These are phyloP conservation scores for Chaetomiaceae sp. DNA, from an alignment of 2,329 filamentous ascomycete species.

Conservation along the genomic window DNA sequence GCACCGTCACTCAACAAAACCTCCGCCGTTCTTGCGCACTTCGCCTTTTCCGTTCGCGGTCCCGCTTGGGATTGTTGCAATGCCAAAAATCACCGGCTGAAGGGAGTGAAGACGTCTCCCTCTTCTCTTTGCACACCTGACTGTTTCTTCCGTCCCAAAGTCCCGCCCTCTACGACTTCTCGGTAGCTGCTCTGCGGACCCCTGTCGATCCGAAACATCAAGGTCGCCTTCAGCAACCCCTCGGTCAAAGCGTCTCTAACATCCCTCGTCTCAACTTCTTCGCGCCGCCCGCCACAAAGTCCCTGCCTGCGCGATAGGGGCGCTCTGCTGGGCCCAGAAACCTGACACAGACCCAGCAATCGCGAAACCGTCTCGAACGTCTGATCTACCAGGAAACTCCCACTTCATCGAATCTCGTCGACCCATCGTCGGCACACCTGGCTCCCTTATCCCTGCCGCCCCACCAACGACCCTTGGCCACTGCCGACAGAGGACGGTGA, in stretches of 20 bases:
- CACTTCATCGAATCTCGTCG: slow-evolving; percentile 10
- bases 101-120: neutral
- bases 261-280: slow-evolving; percentile 40
- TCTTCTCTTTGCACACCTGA: neutral
- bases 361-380: slow-evolving; percentile 46
- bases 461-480: slow-evolving; percentile 5
- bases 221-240: slow-evolving; percentile 32
- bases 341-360: slow-evolving; percentile 37
- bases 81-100: neutral
- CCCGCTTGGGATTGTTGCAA: neutral
- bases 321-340: slow-evolving; percentile 25
- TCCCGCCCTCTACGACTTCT: neutral
- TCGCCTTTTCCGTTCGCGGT: slow-evolving; percentile 8
- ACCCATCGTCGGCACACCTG: slow-evolving; percentile 4
- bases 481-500: neutral
- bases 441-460: slow-evolving; percentile 1
- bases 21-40: slow-evolving; percentile 4
- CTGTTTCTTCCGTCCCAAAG: neutral
- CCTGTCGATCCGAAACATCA: slow-evolving; percentile 39
- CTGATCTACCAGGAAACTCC: slow-evolving; percentile 36
- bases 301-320: slow-evolving; percentile 30
- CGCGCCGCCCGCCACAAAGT: slow-evolving; percentile 28
- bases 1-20: neutral
- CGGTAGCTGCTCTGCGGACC: slow-evolving; percentile 16
- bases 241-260: slow-evolving; percentile 43